Evolutionary conservation across 805 yeast species (phyloP), one percentile per base, ranked within the genome.

Genomic region (Schwanniomyces sp.): DNA sequence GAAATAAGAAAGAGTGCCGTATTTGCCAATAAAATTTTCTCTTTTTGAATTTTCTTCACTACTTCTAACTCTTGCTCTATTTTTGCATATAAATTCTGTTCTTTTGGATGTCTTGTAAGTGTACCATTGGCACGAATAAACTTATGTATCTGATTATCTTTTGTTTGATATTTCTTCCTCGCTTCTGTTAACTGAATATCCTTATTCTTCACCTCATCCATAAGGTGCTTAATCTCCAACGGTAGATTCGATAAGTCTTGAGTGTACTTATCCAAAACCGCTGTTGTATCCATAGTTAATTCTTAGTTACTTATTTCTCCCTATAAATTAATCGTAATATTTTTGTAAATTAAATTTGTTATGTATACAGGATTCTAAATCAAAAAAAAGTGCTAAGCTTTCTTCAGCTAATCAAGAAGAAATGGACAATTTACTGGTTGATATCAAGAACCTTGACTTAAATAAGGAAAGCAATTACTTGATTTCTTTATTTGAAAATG

Each of bases 121-220:
- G 96, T 85, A 1, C 97, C 97, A 66, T 88, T 83, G 42, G 87
- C 85, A 53, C 85, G 82, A 51, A 91, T 87, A 63, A 81, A 85
- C 62, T 90, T 91, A 60, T 88, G 96, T 45, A 92, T 69, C 52
- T 84, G 88, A n/a, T 79, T 74, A 59, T 92, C 98, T 54, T 85
- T 78, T 48, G 82, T 84, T 55, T 79, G 83, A 52, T 83, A 79
- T 55, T 86, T 79, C 59, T 81, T 81, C 47, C 88, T 76, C 7
- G 80, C 74, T 47, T 88, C 95, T 57, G 80, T 79, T 26, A 85
- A 70, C 56, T 79, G 81, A 34, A 74, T 57, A 61, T 92, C 98
- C 50, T 85, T 81, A 34, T 75, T 78, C 44, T 85, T 78, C 32
- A 92, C 76, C 64, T 94, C 98, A 44, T 87, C 87, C 41, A 92